Base-by-base conservation (phyloP, 1,284 basidiomycete genomes). In the Apiotrichum montevideense region DNA sequence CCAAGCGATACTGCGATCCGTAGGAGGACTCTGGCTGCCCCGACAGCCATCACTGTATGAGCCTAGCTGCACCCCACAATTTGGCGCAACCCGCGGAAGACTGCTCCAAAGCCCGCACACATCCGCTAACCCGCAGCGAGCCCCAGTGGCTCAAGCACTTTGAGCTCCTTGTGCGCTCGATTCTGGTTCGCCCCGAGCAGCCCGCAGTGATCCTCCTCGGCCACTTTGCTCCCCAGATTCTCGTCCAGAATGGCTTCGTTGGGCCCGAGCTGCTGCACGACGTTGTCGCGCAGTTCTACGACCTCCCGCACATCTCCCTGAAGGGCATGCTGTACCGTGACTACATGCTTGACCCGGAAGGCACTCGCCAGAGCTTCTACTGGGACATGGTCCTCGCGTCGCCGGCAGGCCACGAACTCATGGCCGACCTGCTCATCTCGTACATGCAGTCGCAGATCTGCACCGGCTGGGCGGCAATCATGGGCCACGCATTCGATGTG, bases 221-320 rank as follows among this genome's bases (percentile, higher is more conserved):
- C 3, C 92, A 96, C 77, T 96, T 96, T 72, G 84, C 84, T 51
- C 87, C 91, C 0, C 90, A 97, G 68, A 71, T 87, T 2, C 86
- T 91, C 65, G 79, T 82, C 50, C 78, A 82, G 40, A 80, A 89
- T 66, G 91, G 91, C 3, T 94, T 88, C 68, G 84, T 84, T 4
- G 91, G 93, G 3, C 87, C 90, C 2, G 92, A 95, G 69, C 83
- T 90, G 66, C 85, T 85, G 79, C 93, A 97, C 73, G 85, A 82
- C 63, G 78, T 87, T 51, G 90, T 96, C 1, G 89, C 93, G 0
- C 90, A 94, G 70, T 96, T 90, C 77, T 97, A 97, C 77, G 93
- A 97, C 70, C 84, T 96, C 37, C 91, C 93, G 0, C 89, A 96
- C 71, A 79, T 97, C 68, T 54, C 52, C 74, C 83, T 84, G 60